Base-by-base conservation (phyloP, 345 rosid species). In the Ailanthus altissimus region DNA sequence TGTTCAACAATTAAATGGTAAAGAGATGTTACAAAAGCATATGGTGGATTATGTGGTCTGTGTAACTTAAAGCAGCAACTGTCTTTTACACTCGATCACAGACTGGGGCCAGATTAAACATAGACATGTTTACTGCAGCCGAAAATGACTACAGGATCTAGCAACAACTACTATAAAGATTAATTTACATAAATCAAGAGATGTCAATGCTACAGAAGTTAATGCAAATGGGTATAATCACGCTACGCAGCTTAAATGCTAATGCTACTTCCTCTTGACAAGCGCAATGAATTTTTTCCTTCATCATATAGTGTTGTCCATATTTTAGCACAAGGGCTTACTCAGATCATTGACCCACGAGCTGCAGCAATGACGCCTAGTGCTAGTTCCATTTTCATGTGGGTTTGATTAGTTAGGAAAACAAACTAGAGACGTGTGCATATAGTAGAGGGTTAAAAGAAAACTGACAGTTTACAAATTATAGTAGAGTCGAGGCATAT, bases 241-340 rank as follows among this genome's bases (percentile, higher is more conserved):
- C 13, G 66, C n/a, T 46, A 61, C 61, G 49, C n/a, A 61, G 50
- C 51, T 82, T 74, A 32, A 75, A 59, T 69, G 78, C 65, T 58
- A 65, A 70, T 57, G 77, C 69, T 83, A 43, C 60, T 74, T 72
- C 69, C 49, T 70, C 75, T 75, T n/a, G 42, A 67, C 42, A 80
- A 80, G 18, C 80, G 36, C 21, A 25, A 18, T 40, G 25, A 56
- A 18, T 58, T 51, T 61, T 65, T n/a, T 56, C 2, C 10, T 71
- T 71, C 38, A 23, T 47, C 45, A 57, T 66, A 75, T 63, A 64
- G 43, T 43, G 67, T 25, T 71, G 36, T 57, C 21, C 75, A 56
- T 38, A 61, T 78, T 57, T 57, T 28, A 20, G 36, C 51, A 46
- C 18, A 25, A 58, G 23, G 23, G 74, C 72, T 47, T 20, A 57